phyloP scores from a whole-genome alignment of 768 basidiomycete species.

The Psilocybe cyanescens region DNA sequence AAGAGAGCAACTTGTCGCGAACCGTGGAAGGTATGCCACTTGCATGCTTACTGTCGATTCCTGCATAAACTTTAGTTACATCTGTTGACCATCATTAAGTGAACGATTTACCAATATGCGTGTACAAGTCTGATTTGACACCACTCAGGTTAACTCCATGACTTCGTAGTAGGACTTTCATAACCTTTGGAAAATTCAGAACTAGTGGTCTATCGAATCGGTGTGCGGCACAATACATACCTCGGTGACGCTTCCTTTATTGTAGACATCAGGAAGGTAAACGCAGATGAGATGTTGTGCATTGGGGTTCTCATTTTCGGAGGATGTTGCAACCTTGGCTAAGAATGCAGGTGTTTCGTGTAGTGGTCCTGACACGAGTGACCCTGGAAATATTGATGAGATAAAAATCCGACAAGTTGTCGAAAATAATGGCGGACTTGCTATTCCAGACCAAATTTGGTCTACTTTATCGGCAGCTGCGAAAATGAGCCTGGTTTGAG shows the following conservation, averaged over 20 bases:
- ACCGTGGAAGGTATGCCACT: constrained; percentile 77
- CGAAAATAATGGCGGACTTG: constrained; percentile 44
- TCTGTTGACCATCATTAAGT: neutral
- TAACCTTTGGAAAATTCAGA: constrained; percentile 48
- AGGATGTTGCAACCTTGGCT: constrained; percentile 71
- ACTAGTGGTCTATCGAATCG: neutral
- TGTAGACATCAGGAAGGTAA: constrained; percentile 73
- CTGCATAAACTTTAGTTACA: constrained; percentile 31
- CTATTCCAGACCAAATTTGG: constrained; percentile 61
- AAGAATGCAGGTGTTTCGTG: constrained; percentile 56
- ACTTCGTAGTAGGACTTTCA: constrained; percentile 66
- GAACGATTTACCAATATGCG: constrained; percentile 49
- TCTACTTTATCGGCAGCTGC: constrained; percentile 66
- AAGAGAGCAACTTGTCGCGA: constrained; percentile 17
- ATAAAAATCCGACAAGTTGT: neutral
- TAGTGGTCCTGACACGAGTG: constrained; percentile 66
- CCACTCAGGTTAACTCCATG: constrained; percentile 70
- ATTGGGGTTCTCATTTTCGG: constrained; percentile 46
- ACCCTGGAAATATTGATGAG: constrained; percentile 41
- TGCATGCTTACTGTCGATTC: constrained; percentile 76
- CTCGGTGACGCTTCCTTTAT: constrained; percentile 60
- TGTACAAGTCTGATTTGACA: constrained; percentile 76
- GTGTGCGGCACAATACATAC: constrained; percentile 31
- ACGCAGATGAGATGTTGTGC: constrained; percentile 72
- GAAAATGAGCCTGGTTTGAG: constrained; percentile 62